Evolutionary conservation across 2,329 filamentous ascomycete genomes (phyloP), one percentile per base, ranked within the genome.

Genomic region (Fusarium sp.): DNA sequence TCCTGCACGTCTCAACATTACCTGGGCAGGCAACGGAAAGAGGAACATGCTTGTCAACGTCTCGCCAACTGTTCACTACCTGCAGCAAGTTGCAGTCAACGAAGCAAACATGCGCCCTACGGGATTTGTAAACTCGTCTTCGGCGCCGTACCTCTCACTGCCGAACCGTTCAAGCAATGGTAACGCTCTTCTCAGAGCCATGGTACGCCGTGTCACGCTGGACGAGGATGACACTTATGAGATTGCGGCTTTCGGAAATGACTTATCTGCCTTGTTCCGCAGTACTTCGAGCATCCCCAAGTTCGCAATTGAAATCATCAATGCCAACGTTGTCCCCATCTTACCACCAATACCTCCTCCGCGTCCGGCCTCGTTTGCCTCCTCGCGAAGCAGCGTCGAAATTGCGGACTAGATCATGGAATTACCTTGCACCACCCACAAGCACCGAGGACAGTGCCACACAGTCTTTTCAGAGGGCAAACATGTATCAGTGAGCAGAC

Each of bases 61-160:
- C 53, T 60, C 58, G 18, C 77, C 77, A 41, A 75, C 72, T 31
- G 39, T 88, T 74, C 86, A 84, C 7, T 70, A 61, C 20, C 58
- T 81, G 16, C 66, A 72, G 55, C 57, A 57, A 33, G 61, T 74
- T 30, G 74, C 77, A 26, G 33, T 70, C 18, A 61, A 64, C 39
- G 70, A 80, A 24, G 69, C 78, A 24, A 64, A 68, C 7, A 53
- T 63, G 28, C 70, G 70, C 15, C 67, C 70, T n/a, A 22, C 41
- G 26, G 50, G 55, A 26, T 78, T 77, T 47, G 26, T 26, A 20
- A 63, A 48, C 45, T 31, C 68, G 9, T 42, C 38, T 26, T 33
- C 33, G 18, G 44, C 63, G 24, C 55, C 59, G 20, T 47, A 61
- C 31, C 48, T 64, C 28, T 53, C 60, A 33, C 45, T 65, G 10